Conservation (phyloP, 202 grass and related monocot species). For the Brachypodium distachyon region DNA sequence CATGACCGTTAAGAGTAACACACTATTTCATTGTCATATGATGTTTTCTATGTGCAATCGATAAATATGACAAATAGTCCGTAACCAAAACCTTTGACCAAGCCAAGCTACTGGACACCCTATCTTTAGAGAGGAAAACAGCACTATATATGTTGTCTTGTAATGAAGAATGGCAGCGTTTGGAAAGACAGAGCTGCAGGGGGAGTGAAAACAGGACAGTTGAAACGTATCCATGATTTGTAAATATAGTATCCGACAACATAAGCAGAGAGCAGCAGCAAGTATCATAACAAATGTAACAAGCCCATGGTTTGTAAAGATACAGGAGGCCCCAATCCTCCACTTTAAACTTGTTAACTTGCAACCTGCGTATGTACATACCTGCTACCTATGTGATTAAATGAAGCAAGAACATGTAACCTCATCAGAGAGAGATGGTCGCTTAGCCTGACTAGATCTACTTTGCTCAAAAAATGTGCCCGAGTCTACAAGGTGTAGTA, state of each 20-base stretch:
- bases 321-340: background rate
- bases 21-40: background rate
- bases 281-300: background rate
- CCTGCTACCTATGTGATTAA: background rate
- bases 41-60: background rate
- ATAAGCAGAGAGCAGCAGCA: background rate
- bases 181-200: background rate
- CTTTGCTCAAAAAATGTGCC: background rate
- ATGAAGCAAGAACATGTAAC: background rate
- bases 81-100: background rate
- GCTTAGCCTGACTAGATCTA: background rate
- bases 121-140: background rate
- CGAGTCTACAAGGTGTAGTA: background rate
- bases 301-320: background rate
- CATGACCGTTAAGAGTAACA: background rate
- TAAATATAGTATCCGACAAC: background rate
- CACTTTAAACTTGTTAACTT: background rate
- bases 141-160: background rate
- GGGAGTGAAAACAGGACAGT: background rate
- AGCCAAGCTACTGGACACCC: background rate
- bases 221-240: background rate
- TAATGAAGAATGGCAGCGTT: background rate
- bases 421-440: background rate
- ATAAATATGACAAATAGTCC: background rate
- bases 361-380: background rate